Percentiles rank a stretch among this genome's conserved stretches.
Conservation (phyloP, 768 basidiomycete species). For the Lactifluus subvellereus region DNA sequence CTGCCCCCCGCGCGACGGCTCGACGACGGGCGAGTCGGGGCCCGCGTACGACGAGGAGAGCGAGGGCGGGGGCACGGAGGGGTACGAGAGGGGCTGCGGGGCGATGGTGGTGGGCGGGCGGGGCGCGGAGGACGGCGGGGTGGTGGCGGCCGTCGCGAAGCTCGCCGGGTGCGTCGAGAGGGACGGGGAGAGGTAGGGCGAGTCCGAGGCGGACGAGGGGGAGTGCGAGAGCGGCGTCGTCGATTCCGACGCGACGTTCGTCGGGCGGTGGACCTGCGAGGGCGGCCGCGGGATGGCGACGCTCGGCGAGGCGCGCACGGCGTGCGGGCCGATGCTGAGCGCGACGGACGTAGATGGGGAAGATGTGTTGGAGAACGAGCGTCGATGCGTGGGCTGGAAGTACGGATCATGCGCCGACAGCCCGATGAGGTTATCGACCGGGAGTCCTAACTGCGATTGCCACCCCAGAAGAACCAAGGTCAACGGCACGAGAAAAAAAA, state of each 20-base stretch:
- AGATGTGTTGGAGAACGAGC: conserved; percentile 40
- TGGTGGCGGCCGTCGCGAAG: conserved; percentile 60
- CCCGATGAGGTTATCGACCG: conserved; percentile 77
- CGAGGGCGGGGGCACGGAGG: conserved; percentile 78
- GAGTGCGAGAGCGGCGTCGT: conserved; percentile 64
- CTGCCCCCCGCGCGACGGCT: conserved; percentile 31
- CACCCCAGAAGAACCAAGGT: background rate
- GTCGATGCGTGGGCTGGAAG: conserved; percentile 65
- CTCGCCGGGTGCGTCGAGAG: conserved; percentile 50
- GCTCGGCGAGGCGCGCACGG: conserved; percentile 37
- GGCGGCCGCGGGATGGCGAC: conserved; percentile 74
- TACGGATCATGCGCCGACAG: conserved; percentile 55
- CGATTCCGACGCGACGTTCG: conserved; percentile 42
- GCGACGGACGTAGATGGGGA: conserved; percentile 44
- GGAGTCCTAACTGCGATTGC: conserved; percentile 52
- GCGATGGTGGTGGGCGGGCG: conserved; percentile 40
- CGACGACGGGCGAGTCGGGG: conserved; percentile 28
- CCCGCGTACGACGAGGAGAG: conserved; percentile 52
- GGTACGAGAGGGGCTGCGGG: conserved; percentile 56
- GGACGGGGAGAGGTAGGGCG: conserved; percentile 53
- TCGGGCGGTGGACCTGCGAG: conserved; percentile 55
- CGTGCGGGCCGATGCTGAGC: conserved; percentile 24
- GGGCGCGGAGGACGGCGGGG: conserved; percentile 62
- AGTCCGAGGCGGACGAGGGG: conserved; percentile 44
- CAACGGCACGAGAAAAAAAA: background rate